These are phyloP conservation scores for Saksenaea oblongispora DNA, from an alignment of 371 early-diverging fungal genomes.

Conservation along the genomic window DNA sequence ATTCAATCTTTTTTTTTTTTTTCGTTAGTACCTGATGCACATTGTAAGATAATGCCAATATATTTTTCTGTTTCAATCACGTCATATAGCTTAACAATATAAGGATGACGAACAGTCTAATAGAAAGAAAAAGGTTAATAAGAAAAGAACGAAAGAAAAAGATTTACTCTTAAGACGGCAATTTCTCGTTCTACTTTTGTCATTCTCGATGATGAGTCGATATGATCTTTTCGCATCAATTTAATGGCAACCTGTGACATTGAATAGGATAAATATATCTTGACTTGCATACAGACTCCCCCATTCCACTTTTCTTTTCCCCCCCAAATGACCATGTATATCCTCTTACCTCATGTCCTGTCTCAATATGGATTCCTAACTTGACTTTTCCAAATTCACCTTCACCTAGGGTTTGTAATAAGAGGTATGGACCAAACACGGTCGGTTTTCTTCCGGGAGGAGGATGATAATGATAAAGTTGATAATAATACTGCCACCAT, in stretches of 20 bases:
- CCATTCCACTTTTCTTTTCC: background rate
- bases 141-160: too few relatives aligned
- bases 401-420: slow-evolving; percentile 96
- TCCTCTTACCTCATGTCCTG: slow-evolving; percentile 84
- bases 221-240: slow-evolving; percentile 78
- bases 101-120: slow-evolving; percentile 47
- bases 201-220: slow-evolving; percentile 75
- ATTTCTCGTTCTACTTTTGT: slow-evolving; percentile 85
- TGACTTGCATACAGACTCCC: background rate
- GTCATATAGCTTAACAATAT: slow-evolving; percentile 69
- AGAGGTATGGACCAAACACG: slow-evolving; percentile 92
- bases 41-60: slow-evolving; percentile 68
- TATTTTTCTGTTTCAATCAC: slow-evolving; percentile 68
- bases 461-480: slow-evolving; percentile 44
- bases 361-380: slow-evolving; percentile 89
- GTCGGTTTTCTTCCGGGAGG: slow-evolving; percentile 50
- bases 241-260: slow-evolving; percentile 75
- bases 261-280: background rate
- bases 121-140: background rate
- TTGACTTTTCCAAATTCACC: slow-evolving; percentile 99
- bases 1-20: too few relatives aligned
- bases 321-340: background rate
- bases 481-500: slow-evolving; percentile 52
- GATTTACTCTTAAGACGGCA: slow-evolving; percentile 73
- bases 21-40: slow-evolving; percentile 57